Conservation (phyloP, 1,284 basidiomycete genomes). For the Sporisorium sorghi region DNA sequence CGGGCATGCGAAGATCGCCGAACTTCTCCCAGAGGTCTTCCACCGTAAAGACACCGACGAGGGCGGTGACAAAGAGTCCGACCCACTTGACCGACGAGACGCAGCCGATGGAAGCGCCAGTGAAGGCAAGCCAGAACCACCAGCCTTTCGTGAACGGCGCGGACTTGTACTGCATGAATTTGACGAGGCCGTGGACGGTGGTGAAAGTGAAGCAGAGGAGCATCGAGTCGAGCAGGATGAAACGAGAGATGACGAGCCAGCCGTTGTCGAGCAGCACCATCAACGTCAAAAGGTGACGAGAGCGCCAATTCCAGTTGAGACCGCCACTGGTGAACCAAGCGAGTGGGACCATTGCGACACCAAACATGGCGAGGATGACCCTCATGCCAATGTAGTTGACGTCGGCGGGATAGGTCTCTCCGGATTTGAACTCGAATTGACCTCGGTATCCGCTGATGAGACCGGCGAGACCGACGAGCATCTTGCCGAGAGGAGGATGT, state of each 20-base stretch:
- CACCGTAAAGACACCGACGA: constrained; percentile 94
- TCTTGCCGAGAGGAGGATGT: constrained; percentile 98
- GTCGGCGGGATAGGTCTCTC: constrained; percentile 82
- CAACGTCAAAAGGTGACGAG: constrained; percentile 88
- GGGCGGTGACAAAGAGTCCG: constrained; percentile 90
- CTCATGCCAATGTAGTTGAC: constrained; percentile 96
- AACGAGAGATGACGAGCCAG: constrained; percentile 95
- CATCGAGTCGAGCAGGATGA: constrained; percentile 98
- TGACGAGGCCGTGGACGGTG: constrained; percentile 92
- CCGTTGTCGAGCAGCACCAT: constrained; percentile 93
- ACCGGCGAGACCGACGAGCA: constrained; percentile 95
- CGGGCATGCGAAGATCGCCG: constrained; percentile 91
- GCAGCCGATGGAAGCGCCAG: constrained; percentile 91
- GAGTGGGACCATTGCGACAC: constrained; percentile 92
- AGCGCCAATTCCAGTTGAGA: constrained; percentile 88
- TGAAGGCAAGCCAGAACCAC: constrained; percentile 94
- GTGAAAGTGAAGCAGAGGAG: constrained; percentile 97
- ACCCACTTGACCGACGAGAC: constrained; percentile 98
- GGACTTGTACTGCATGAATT: constrained; percentile 92
- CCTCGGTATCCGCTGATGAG: constrained; percentile 91
- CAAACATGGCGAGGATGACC: constrained; percentile 91
- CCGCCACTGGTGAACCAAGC: constrained; percentile 98
- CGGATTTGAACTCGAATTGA: constrained; percentile 92
- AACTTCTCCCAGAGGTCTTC: constrained; percentile 99
- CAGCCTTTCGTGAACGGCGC: constrained; percentile 90